Base-by-base conservation (phyloP, 2,329 filamentous ascomycete genomes). In the Apiospora saccharicola region DNA sequence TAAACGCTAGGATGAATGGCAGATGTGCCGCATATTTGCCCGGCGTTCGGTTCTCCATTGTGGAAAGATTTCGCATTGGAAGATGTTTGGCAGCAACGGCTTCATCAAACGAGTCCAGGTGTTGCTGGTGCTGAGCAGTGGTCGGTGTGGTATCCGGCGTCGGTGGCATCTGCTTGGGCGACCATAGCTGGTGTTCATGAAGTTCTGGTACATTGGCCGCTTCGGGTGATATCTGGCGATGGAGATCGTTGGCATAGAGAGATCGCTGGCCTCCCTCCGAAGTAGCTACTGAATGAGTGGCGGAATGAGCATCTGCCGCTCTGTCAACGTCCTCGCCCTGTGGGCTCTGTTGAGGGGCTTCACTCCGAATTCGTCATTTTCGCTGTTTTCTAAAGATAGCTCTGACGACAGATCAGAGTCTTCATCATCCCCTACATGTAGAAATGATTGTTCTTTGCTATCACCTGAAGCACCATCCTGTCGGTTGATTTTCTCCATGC, bases 1-100 rank as follows among this genome's bases (percentile, higher is more conserved):
- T 93, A 76, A 95, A 95, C 0, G 93, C 93, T 34, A 96, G 85
- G 71, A 95, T 91, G 80, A 96, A 96, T 0, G 94, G 94, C 47
- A 96, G 82, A 80, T 96, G 94, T 4, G 87, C 86, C 2, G 86
- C 85, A 73, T 83, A 85, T 72, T 84, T 86, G 73, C 78, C 80
- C 22, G 70, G 61, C 22, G 49, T 19, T 22, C 67, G 67, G 41
- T 37, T 47, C n/a, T 75, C 72, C 10, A 80, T 72, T 68, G 76
- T 80, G 2, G 81, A 80, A 4, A 81, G 82, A 61, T 81, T 81
- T 3, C 81, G 81, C 22, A 83, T 76, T 19, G 80, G 80, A 34
- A 24, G 19, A 69, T 84, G 81, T n/a, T 79, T 80, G 1, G 81
- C 81, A 8, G 79, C 79, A 4, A 79, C 78, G 2, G 81, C 78